phyloP scores from a whole-genome alignment of 2,329 filamentous ascomycete genomes.

The Fusarium lyarnte region DNA sequence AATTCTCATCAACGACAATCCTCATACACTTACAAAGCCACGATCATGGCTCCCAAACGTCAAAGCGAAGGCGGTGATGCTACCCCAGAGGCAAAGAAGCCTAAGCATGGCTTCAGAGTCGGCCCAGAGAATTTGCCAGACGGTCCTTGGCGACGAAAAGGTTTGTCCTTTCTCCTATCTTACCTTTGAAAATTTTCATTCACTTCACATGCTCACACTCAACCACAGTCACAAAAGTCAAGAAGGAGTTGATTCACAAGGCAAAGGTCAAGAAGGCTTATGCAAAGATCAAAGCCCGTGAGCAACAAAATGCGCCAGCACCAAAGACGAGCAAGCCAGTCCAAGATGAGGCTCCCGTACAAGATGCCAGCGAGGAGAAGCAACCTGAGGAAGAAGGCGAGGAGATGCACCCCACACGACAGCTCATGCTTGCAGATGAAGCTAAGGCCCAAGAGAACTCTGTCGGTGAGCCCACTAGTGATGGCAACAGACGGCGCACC shows the following conservation, averaged over 20 bases:
- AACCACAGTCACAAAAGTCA: slow-evolving; percentile 81
- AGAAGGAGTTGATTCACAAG: slow-evolving; percentile 87
- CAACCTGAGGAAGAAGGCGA: slow-evolving; percentile 32
- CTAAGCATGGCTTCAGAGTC: slow-evolving; percentile 80
- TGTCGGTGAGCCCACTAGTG: slow-evolving; percentile 32
- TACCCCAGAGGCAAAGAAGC: slow-evolving; percentile 59
- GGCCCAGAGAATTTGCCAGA: slow-evolving; percentile 92
- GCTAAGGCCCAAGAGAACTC: slow-evolving; percentile 48
- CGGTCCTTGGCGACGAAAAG: slow-evolving; percentile 85
- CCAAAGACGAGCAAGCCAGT: slow-evolving; percentile 22
- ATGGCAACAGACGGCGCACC: slow-evolving; percentile 49
- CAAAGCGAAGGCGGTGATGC: slow-evolving; percentile 43
- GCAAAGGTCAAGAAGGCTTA: slow-evolving; percentile 94
- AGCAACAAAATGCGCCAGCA: slow-evolving; percentile 45
- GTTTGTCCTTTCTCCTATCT: slow-evolving; percentile 45
- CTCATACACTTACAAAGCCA: slow-evolving; percentile 30
- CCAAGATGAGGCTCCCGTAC: slow-evolving; percentile 22
- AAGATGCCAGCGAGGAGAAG: slow-evolving; percentile 23
- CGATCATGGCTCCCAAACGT: slow-evolving; percentile 48
- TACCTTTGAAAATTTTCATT: slow-evolving; percentile 29
- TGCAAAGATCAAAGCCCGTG: slow-evolving; percentile 78
- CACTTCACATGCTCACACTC: slow-evolving; percentile 28
- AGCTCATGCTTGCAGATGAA: slow-evolving; percentile 54
- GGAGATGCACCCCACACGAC: slow-evolving; percentile 50
- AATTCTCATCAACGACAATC: slow-evolving; percentile 37